Evolutionary conservation across 2,329 filamentous ascomycete genomes (phyloP), one percentile per base, ranked within the genome.

Genomic region (Talaromyces amestolkiae): DNA sequence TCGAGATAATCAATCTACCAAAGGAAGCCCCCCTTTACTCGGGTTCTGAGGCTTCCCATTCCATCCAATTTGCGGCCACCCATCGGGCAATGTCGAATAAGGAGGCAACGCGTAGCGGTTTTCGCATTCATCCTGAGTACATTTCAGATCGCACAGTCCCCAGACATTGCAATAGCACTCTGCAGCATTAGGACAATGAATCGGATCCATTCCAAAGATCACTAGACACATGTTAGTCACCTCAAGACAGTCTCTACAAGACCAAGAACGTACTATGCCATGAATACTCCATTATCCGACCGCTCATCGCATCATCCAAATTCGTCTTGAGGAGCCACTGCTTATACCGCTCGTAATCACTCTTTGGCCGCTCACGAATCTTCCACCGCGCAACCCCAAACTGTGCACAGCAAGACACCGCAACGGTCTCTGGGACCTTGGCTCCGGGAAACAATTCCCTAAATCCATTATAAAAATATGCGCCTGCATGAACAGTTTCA

Each of bases 91-190:
- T 2, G 78, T 82, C 0, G 86, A 82, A 68, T 76, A 88, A 0
- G 81, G 82, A 2, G 88, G 88, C 7, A 90, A 78, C 2, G 77
- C 78, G 72, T 90, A 91, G 65, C 86, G 83, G 2, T 82, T 82
- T 3, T 82, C 76, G 71, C 88, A 90, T 5, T 68, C 66, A 31
- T 78, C 79, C 78, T 72, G 2, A 69, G 70, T 19, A 62, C 79
- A 81, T 15, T 67, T 69, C 17, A 85, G 69, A 63, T 82, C 69
- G 74, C 89, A 91, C 31, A 88, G 70, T 0, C 88, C 88, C 70
- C 87, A 91, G 17, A 86, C 82, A 47, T 87, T 85, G 76, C 89
- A 91, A 73, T 90, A 90, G 72, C 88, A 91, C 9, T 85, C 83
- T 54, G 80, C 76, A 1, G 86, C 86, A 19, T 79, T 78, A 0